Evolutionary conservation across 2,329 filamentous ascomycete species (phyloP), one percentile per base, ranked within the genome.

Genomic region (Penicillium paneum): DNA sequence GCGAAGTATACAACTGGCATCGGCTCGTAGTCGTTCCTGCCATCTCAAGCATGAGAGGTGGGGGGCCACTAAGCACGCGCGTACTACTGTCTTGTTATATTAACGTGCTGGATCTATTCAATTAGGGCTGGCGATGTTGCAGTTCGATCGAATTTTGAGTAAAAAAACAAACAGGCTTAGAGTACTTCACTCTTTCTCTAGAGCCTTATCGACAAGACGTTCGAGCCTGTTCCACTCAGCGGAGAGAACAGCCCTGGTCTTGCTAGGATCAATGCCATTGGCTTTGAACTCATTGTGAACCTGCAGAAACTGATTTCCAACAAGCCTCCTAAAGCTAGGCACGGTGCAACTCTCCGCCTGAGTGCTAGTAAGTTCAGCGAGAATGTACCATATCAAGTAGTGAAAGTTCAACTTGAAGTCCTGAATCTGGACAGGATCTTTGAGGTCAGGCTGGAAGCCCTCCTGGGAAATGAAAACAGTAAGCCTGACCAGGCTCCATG

Each of bases 221-320:
- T 78, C 78, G 58, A 82, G 67, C 65, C 81, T 81, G 60, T 76
- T 74, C 65, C 77, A 82, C 65, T 81, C 79, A 40, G 67, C 67
- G 42, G 59, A 58, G 15, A 73, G 63, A 19, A 62, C 52, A 8
- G 49, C 57, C 41, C 57, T 51, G 48, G 68, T 59, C 2, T 42
- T 58, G 17, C 55, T 62, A 17, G 66, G 65, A 58, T 70, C 64
- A 52, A 66, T 44, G 17, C 64, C 66, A 55, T 66, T 61, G 5
- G 55, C 55, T 35, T 55, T 54, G 52, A 69, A 70, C 50, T 68
- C 63, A 38, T 55, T 54, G 52, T 69, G 58, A 10, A 69, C 63
- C 36, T 69, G 63, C 5, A 52, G 56, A 53, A 69, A 68, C 5
- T 66, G 64, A 8, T 34, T 54, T 35, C 46, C 60, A 12, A 69